Base-by-base conservation (phyloP, 176 grass and related monocot species). In the Tillandsia fasciculata region DNA sequence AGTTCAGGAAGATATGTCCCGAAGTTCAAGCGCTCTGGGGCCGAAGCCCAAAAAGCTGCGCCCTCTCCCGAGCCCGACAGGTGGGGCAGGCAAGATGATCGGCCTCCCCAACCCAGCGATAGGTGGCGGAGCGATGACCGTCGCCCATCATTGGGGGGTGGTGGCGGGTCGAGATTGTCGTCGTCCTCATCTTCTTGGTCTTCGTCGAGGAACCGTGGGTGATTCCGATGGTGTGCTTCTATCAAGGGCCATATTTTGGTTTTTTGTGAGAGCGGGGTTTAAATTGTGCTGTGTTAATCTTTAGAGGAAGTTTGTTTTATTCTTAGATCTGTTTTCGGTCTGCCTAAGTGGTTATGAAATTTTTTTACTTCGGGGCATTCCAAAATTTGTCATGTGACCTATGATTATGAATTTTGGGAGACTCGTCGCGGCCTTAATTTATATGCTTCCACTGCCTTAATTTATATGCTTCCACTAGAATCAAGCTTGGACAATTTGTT, bases 1-100 rank as follows among this genome's bases (percentile, higher is more conserved):
- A n/a, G 70, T 80, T 7, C 84, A 47, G 78, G 72, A 49, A 91
- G 71, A 63, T 96, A 85, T 80, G 78, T 96, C 22, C 92, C 88
- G 0, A 91, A 68, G 73, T 89, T 82, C 9, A 81, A 66, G 52
- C 86, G 77, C 0, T 11, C 54, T 1, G 53, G 52, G 2, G 68
- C 78, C 12, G 47, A 11, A 47, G 13, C 13, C 70, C 64, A 75
- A 77, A 86, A 81, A 42, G 22, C 82, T 15, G 12, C 77, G 51
- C 74, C 2, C 0, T 2, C 77, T 11, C 23, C 79, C 27, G 83
- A 87, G 15, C 26, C 69, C 78, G 94, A 97, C 13, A 68, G 86
- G 1, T 92, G 93, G 93, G 79, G 77, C 24, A 1, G 67, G 12
- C 81, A 50, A 0, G 85, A 92, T 54, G 92, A 96, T 50, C 81